These are phyloP conservation scores for Phaeosphaeriaceae sp. DNA, from an alignment of 2,329 filamentous ascomycete species.

Conservation along the genomic window DNA sequence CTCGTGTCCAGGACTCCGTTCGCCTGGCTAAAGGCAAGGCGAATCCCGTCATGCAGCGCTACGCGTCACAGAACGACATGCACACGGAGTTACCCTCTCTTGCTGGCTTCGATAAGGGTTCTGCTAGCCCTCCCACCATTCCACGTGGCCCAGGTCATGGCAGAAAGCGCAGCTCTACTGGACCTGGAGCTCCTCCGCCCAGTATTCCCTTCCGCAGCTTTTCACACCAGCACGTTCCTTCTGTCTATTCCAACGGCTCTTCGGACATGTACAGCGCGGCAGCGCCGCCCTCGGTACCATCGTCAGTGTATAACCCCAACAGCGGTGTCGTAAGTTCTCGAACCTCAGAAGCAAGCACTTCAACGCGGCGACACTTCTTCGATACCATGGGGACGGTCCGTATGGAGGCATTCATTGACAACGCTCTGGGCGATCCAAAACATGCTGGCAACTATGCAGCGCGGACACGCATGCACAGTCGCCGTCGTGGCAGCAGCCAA, in stretches of 20 bases:
- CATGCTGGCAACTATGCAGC: conserved; percentile 15
- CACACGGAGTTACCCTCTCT: conserved; percentile 40
- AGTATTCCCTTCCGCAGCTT: conserved; percentile 77
- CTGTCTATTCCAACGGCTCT: conserved; percentile 48
- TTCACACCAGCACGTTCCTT: conserved; percentile 59
- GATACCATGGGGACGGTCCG: conserved; percentile 87
- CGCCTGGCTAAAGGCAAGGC: conserved; percentile 79
- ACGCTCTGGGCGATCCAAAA: conserved; percentile 39
- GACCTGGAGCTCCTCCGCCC: conserved; percentile 73
- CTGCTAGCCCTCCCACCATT: conserved; percentile 75
- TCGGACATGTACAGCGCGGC: conserved; percentile 46
- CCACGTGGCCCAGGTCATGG: conserved; percentile 75
- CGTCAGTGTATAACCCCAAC: conserved; percentile 49
- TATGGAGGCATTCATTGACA: conserved; percentile 94
- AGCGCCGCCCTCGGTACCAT: conserved; percentile 44
- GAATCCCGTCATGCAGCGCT: conserved; percentile 46
- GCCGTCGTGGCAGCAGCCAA: conserved; percentile 44
- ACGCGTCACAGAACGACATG: conserved; percentile 35
- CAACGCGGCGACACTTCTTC: conserved; percentile 70
- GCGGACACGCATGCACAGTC: conserved; percentile 32
- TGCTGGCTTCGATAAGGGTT: conserved; percentile 57
- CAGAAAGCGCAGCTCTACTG: conserved; percentile 89
- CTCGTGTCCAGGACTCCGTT: conserved; percentile 84
- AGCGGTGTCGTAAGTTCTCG: conserved; percentile 55
- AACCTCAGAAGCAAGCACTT: conserved; percentile 59